Conservation (phyloP, 441 rosid genomes). For the Croton laevigatus region DNA sequence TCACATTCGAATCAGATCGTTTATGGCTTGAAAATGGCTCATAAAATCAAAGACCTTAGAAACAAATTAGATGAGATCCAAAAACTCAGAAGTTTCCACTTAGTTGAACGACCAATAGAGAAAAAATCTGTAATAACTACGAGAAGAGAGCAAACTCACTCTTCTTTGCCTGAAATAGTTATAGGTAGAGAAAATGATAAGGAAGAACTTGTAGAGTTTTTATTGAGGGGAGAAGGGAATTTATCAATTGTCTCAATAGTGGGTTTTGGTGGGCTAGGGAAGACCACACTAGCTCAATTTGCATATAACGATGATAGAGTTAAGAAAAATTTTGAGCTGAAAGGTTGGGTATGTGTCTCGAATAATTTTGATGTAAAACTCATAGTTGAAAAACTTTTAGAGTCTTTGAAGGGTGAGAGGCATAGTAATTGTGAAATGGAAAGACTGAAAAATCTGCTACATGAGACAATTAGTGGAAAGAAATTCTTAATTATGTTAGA, state of each 20-base stretch:
- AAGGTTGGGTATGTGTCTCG: background rate
- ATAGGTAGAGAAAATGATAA: slow-evolving; percentile 28
- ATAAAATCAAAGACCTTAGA: slow-evolving; percentile 11
- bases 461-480: background rate
- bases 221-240: background rate
- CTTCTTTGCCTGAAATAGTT: slow-evolving; percentile 2
- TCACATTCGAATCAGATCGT: slow-evolving; percentile 11
- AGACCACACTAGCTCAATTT: slow-evolving; percentile 32
- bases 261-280: slow-evolving; percentile 32
- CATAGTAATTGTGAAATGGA: background rate
- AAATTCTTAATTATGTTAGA: slow-evolving; percentile 29
- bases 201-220: background rate
- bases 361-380: background rate
- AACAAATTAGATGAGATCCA: slow-evolving; percentile 8
- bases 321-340: background rate
- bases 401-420: background rate
- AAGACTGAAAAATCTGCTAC: background rate
- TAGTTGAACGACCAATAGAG: background rate
- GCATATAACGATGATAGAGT: slow-evolving; percentile 20
- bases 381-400: background rate
- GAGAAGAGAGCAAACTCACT: background rate
- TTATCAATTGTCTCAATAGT: too few species aligned
- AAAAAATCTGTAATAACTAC: background rate
- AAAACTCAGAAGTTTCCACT: background rate
- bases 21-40: slow-evolving; percentile 16